A percentile compares a stretch with the other conserved stretches of the same genome.
These are phyloP conservation scores for Calonectria pauciramosa DNA, from an alignment of 2,329 filamentous ascomycete genomes.

Conservation along the genomic window DNA sequence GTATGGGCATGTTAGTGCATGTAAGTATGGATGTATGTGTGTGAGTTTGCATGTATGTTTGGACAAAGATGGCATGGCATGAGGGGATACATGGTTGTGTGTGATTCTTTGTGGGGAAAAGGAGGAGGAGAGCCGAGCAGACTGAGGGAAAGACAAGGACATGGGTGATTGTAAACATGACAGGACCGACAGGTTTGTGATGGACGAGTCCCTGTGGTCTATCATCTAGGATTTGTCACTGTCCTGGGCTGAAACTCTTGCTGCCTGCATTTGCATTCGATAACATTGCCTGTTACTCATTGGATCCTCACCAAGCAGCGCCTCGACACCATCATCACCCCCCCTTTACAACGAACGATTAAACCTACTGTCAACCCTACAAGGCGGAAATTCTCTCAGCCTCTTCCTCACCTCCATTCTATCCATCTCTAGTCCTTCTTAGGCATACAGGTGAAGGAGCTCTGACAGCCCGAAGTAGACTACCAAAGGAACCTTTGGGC, in stretches of 20 bases:
- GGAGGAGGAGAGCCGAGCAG: background rate
- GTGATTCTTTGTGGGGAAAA: constrained; percentile 27
- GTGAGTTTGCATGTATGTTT: constrained; percentile 20
- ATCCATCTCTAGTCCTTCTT: background rate
- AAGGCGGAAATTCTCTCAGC: background rate
- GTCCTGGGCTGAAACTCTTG: background rate
- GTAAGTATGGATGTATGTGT: background rate
- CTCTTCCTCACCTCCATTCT: background rate
- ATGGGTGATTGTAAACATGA: constrained; percentile 14
- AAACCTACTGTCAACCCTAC: background rate
- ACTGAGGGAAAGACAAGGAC: background rate
- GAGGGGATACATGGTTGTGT: constrained; percentile 16
- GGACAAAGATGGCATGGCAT: constrained; percentile 22
- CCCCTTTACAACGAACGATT: background rate
- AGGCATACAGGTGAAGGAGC: background rate
- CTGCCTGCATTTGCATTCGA: background rate
- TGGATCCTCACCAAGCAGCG: background rate
- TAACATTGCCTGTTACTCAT: background rate
- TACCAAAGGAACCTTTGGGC: background rate
- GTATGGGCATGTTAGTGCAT: background rate
- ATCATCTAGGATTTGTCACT: background rate
- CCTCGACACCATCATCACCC: background rate
- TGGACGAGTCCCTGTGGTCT: background rate
- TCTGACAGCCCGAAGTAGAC: background rate
- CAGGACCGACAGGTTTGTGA: background rate